Percentiles rank a stretch among this genome's conserved stretches.
These are phyloP conservation scores for Boeremia exigua DNA, from an alignment of 2,329 filamentous ascomycete species.

Conservation along the genomic window DNA sequence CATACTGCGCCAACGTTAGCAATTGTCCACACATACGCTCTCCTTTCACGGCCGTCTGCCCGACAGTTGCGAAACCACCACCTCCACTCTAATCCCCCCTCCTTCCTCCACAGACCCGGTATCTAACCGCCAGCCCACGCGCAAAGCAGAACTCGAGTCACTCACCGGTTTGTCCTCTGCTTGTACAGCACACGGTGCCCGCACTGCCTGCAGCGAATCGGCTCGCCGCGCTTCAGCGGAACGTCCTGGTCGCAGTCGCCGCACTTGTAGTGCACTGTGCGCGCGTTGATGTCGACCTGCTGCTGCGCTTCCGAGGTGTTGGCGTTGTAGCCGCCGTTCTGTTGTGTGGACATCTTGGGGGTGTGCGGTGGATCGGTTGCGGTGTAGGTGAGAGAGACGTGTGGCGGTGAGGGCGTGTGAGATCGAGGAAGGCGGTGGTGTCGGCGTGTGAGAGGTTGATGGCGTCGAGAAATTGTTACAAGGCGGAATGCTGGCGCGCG, in stretches of 20 bases:
- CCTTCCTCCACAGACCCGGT: neutral
- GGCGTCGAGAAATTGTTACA: constrained; percentile 12
- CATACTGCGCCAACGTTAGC: constrained; percentile 65
- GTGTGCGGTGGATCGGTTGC: neutral
- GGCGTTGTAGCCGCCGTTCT: constrained; percentile 17
- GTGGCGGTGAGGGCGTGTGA: neutral
- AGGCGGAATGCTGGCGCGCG: constrained; percentile 6
- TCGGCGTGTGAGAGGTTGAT: neutral
- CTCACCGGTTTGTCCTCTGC: constrained; percentile 94
- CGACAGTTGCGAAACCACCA: no score
- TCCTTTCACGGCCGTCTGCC: neutral
- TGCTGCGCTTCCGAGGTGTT: constrained; percentile 31
- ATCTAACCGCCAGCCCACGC: neutral
- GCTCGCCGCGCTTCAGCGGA: constrained; percentile 75
- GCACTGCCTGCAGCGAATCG: constrained; percentile 88
- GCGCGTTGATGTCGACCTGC: constrained; percentile 49
- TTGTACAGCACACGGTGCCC: constrained; percentile 97
- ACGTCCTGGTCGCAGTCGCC: constrained; percentile 85
- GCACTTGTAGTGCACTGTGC: constrained; percentile 64
- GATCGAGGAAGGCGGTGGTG: neutral
- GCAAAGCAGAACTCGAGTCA: constrained; percentile 18
- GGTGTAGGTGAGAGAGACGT: neutral
- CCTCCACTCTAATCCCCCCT: neutral
- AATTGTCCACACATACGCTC: neutral
- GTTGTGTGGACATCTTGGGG: constrained; percentile 15